Base-by-base conservation (phyloP, 768 basidiomycete species). In the Xerocomus spinulosus region DNA sequence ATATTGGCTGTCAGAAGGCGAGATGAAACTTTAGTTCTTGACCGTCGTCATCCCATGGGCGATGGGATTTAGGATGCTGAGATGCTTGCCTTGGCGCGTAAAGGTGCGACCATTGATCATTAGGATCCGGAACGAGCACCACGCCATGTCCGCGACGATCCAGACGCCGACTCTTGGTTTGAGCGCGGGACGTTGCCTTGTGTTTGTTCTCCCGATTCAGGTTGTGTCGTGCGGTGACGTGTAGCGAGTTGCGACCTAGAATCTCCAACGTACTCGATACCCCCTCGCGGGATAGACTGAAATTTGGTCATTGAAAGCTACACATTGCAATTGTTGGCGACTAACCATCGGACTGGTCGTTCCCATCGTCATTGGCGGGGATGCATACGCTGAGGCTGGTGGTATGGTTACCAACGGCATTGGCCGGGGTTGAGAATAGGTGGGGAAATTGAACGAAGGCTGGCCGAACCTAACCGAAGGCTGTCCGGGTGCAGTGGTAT, bases 401-500 rank as follows among this genome's bases (percentile, higher is more conserved):
- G 60, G 5, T 6, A 46, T 9, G 14, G 43, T 21, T 4, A 13
- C 17, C 35, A 21, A 18, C 35, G 43, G 18, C 10, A 41, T 44
- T 2, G 50, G 32, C 18, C 7, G 49, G 18, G 43, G 36, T 29
- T 54, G 53, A 12, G 50, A 13, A 20, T 51, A 55, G 5, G 39
- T 8, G 1, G 55, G 40, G 37, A 62, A 55, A 2, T 52, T 61
- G 21, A 66, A 63, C 14, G 59, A 59, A 2, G 66, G 37, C 36
- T 66, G 64, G 5, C 54, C 52, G 25, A 66, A 66, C 20, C 49
- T 48, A 44, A 42, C 44, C 3, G 39, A 4, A n/a, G 48, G 25
- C 13, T 51, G 58, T 33, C 34, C 59, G 15, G 44, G 46, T 2
- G 20, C 17, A 21, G 8, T 25, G 0, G 28, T 3, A 7, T 61